Evolutionary conservation across 1,284 basidiomycete genomes (phyloP).

Genomic region (Irpex sp.): DNA sequence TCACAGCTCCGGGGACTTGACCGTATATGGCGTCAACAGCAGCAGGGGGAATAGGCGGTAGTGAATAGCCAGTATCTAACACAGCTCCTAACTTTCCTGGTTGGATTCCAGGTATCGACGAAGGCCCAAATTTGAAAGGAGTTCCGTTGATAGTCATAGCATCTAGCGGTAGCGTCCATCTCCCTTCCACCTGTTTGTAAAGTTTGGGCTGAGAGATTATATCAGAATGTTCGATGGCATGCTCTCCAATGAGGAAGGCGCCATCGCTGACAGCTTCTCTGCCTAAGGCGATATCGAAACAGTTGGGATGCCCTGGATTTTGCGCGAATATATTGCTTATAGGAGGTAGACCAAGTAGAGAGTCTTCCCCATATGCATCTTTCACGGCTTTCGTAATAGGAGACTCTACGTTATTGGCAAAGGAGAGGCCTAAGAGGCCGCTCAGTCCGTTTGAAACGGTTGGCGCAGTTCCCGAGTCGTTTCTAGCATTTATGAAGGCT

Average conservation of each 20-base stretch:
- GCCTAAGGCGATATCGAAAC: conserved; percentile 24
- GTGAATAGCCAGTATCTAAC: conserved; percentile 21
- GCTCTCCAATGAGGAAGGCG: conserved; percentile 16
- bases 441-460: conserved; percentile 13
- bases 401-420: conserved; percentile 15
- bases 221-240: conserved; percentile 13
- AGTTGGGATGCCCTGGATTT: conserved; percentile 18
- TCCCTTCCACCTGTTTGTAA: conserved; percentile 37
- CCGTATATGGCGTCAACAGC: conserved; percentile 27
- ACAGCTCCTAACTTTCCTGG: too few species aligned
- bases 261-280: conserved; percentile 19
- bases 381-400: conserved; percentile 13
- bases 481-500: conserved; percentile 24
- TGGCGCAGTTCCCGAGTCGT: neutral
- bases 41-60: conserved; percentile 20
- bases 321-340: conserved; percentile 20
- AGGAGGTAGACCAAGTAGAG: conserved; percentile 1
- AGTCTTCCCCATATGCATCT: conserved; percentile 5
- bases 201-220: conserved; percentile 21
- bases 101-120: conserved; percentile 14
- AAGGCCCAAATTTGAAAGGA: conserved; percentile 18
- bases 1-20: conserved; percentile 22
- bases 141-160: conserved; percentile 24
- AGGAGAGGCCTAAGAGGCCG: conserved; percentile 19
- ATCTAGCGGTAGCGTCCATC: conserved; percentile 25